Percentiles rank a stretch among this genome's conserved stretches.
Evolutionary conservation across 139 green algal species (phyloP).

Genomic region (Eudorina sp.): DNA sequence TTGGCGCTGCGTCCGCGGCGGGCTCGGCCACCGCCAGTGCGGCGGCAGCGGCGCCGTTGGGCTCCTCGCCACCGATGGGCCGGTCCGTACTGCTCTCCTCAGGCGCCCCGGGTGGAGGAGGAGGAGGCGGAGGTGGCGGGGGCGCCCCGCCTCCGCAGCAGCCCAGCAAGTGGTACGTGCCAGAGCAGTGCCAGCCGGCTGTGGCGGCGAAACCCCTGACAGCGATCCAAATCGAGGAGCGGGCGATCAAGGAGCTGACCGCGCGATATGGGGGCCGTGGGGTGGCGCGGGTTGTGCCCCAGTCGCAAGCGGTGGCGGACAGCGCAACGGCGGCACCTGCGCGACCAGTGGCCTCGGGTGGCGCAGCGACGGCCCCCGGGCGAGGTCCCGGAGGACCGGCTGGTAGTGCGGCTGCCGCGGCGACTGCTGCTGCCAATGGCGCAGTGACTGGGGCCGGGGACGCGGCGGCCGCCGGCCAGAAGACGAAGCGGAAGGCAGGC

Average conservation of each 20-base stretch:
- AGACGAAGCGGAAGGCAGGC: not conserved
- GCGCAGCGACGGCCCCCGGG: not conserved
- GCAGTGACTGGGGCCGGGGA: too few species aligned
- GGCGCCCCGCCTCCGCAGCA: not conserved
- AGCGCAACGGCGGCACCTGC: not conserved
- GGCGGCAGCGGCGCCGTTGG: not conserved
- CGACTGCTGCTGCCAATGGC: too few species aligned
- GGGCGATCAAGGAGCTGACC: conserved; percentile 34
- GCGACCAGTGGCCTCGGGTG: not conserved
- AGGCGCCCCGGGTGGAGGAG: too few species aligned
- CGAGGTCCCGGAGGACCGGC: not conserved
- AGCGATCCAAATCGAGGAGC: conserved; percentile 54
- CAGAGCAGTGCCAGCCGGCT: not conserved
- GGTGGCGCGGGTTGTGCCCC: not conserved
- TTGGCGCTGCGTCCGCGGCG: not conserved
- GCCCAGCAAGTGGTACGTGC: conserved; percentile 51
- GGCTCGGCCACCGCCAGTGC: not conserved
- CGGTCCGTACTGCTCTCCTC: not conserved
- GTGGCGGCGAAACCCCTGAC: conserved; percentile 15
- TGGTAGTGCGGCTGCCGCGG: not conserved
- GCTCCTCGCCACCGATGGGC: not conserved
- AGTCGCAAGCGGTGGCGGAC: not conserved
- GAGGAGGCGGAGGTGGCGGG: too few species aligned
- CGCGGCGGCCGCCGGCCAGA: not conserved
- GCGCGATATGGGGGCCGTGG: conserved; percentile 10